Evolutionary conservation across 768 basidiomycete species (phyloP).

Genomic region (Termitomyces sp.): DNA sequence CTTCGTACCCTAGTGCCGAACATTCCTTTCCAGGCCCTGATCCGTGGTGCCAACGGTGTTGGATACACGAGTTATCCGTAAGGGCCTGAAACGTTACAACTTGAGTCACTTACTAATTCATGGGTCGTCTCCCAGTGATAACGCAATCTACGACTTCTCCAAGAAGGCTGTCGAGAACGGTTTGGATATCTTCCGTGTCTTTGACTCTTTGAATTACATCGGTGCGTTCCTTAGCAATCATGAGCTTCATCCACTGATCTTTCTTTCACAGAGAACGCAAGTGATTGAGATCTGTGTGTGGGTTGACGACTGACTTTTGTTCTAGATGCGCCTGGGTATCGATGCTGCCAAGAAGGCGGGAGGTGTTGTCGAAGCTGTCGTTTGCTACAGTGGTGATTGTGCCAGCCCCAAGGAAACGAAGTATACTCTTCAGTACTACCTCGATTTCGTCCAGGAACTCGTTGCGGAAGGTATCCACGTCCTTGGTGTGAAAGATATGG

Average conservation of each 20-base stretch:
- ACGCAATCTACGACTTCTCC: slow-evolving; percentile 99
- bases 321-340: slow-evolving; percentile 93
- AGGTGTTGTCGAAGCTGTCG: slow-evolving; percentile 95
- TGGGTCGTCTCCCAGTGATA: slow-evolving; percentile 57
- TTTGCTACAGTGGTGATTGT: slow-evolving; percentile 98
- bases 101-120: background rate
- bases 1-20: slow-evolving; percentile 96
- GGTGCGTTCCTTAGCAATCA: slow-evolving; percentile 38
- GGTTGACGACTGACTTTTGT: background rate
- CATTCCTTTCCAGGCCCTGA: slow-evolving; percentile 96
- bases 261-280: slow-evolving; percentile 62
- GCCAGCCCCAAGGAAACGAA: slow-evolving; percentile 93
- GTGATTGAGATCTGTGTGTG: slow-evolving; percentile 18
- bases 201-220: slow-evolving; percentile 98
- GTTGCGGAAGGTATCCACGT: slow-evolving; percentile 95
- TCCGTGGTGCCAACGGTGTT: slow-evolving; percentile 98
- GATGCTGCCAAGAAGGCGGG: slow-evolving; percentile 99
- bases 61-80: slow-evolving; percentile 98
- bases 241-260: background rate
- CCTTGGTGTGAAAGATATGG: slow-evolving; percentile 98
- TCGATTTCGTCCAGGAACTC: slow-evolving; percentile 91
- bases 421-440: slow-evolving; percentile 96
- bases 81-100: slow-evolving; percentile 23
- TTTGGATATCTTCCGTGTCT: slow-evolving; percentile 98
- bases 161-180: slow-evolving; percentile 99